These are phyloP conservation scores for Apiotrichum laibachii DNA, from an alignment of 1,284 basidiomycete species.

Conservation along the genomic window DNA sequence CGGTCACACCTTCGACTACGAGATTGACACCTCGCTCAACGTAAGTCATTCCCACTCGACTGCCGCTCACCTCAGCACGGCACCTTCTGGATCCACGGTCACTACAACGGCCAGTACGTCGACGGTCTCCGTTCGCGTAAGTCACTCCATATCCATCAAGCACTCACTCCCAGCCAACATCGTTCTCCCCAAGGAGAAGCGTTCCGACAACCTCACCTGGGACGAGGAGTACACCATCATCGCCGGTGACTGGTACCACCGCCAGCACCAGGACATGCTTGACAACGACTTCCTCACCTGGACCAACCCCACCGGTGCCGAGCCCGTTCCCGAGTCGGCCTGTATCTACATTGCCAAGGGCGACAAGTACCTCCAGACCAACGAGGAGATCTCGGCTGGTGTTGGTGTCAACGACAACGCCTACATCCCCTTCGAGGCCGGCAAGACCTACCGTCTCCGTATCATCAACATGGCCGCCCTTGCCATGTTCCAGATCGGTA, in stretches of 20 bases:
- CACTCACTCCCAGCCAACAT: slow-evolving; percentile 56
- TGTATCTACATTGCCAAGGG: slow-evolving; percentile 77
- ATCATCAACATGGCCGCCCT: slow-evolving; percentile 70
- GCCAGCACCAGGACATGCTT: slow-evolving; percentile 63
- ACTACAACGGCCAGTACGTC: slow-evolving; percentile 72
- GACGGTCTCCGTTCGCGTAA: slow-evolving; percentile 50
- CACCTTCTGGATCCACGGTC: slow-evolving; percentile 81
- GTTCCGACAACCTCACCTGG: slow-evolving; percentile 60
- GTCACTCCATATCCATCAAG: background rate
- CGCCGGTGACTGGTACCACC: slow-evolving; percentile 76
- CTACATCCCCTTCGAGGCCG: slow-evolving; percentile 74
- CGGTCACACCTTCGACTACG: slow-evolving; percentile 69
- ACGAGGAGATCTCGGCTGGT: slow-evolving; percentile 49
- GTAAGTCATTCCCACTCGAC: background rate
- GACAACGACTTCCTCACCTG: slow-evolving; percentile 69
- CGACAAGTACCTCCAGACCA: slow-evolving; percentile 63
- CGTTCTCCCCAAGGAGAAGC: slow-evolving; percentile 60
- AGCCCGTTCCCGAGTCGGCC: slow-evolving; percentile 81
- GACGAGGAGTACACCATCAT: slow-evolving; percentile 89
- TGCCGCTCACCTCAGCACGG: slow-evolving; percentile 53
- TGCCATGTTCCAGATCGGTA: slow-evolving; percentile 73
- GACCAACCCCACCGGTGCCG: slow-evolving; percentile 73
- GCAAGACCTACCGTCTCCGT: slow-evolving; percentile 66
- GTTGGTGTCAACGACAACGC: slow-evolving; percentile 70
- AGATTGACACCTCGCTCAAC: slow-evolving; percentile 61